Conservation (phyloP, 371 early-diverging fungal species). For the Parasitella parasitica region DNA sequence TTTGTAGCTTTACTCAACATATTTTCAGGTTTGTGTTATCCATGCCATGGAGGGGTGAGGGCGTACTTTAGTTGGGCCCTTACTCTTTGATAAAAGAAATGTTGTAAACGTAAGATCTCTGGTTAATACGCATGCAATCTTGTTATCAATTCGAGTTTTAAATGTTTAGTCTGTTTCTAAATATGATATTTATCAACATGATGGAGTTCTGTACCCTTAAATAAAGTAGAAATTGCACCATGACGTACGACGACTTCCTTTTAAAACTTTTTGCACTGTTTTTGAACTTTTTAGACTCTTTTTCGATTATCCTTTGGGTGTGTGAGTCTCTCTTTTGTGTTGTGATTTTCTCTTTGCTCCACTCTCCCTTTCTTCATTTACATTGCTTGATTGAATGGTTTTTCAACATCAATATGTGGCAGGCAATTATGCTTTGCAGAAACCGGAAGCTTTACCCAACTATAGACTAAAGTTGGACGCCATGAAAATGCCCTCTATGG, state of each 20-base stretch:
- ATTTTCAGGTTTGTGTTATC: too few relatives aligned
- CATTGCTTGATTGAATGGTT: not conserved
- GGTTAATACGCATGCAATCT: too few relatives aligned
- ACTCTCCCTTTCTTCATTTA: not conserved
- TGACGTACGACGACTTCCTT: not conserved
- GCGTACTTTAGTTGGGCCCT: too few relatives aligned
- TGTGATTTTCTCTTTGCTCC: not conserved
- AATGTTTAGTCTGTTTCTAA: not conserved
- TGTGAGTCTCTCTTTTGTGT: not conserved
- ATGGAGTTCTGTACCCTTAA: not conserved
- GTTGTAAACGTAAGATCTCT: too few relatives aligned
- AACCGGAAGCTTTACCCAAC: conserved; percentile 4
- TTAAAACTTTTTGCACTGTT: not conserved
- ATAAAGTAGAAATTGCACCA: not conserved
- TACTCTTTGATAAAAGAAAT: too few relatives aligned
- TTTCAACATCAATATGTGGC: conserved; percentile 4
- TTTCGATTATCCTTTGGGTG: not conserved
- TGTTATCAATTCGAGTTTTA: not conserved
- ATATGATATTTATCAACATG: not conserved
- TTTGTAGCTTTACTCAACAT: too few relatives aligned
- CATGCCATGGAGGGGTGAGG: too few relatives aligned
- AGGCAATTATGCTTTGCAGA: not conserved
- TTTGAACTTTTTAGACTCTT: not conserved
- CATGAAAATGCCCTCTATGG: not conserved
- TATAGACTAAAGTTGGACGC: not conserved